Percentiles rank a stretch among this genome's conserved stretches.
Conservation (phyloP, 2,329 filamentous ascomycete species). For the Diaporthe vaccinii region DNA sequence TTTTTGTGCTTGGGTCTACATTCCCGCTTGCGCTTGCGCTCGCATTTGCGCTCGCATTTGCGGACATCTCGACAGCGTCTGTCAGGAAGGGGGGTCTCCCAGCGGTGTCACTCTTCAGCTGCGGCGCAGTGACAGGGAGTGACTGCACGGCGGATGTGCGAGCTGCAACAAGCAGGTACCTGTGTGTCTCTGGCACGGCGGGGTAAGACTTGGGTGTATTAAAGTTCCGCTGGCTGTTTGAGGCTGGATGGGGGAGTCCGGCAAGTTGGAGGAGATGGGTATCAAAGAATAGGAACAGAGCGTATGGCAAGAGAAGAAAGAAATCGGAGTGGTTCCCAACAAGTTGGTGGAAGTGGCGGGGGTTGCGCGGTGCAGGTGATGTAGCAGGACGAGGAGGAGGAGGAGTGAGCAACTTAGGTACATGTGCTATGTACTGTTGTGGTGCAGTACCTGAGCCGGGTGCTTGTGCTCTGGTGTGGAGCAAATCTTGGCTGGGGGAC, state of each 20-base stretch:
- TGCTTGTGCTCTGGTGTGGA: constrained; percentile 26
- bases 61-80: constrained; percentile 22
- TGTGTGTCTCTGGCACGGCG: constrained; percentile 8
- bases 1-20: not conserved
- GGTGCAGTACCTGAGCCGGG: not conserved
- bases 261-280: not conserved
- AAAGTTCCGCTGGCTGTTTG: constrained; percentile 26
- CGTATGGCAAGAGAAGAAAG: not conserved
- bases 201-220: constrained; percentile 22
- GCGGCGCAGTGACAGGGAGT: constrained; percentile 18
- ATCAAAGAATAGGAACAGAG: constrained; percentile 27
- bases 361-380: constrained; percentile 32
- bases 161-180: not conserved
- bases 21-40: constrained; percentile 19
- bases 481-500: constrained; percentile 28
- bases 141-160: constrained; percentile 1
- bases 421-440: constrained; percentile 27
- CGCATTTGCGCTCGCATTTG: not conserved
- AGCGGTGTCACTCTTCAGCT: not conserved
- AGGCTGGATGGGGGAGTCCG: constrained; percentile 3
- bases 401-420: constrained; percentile 9
- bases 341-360: constrained; percentile 23
- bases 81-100: not conserved
- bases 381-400: not conserved
- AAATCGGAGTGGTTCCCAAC: not conserved